These are phyloP conservation scores for Cyberlindnera xishuangbannaensis DNA, from an alignment of 805 yeast genomes.

Conservation along the genomic window DNA sequence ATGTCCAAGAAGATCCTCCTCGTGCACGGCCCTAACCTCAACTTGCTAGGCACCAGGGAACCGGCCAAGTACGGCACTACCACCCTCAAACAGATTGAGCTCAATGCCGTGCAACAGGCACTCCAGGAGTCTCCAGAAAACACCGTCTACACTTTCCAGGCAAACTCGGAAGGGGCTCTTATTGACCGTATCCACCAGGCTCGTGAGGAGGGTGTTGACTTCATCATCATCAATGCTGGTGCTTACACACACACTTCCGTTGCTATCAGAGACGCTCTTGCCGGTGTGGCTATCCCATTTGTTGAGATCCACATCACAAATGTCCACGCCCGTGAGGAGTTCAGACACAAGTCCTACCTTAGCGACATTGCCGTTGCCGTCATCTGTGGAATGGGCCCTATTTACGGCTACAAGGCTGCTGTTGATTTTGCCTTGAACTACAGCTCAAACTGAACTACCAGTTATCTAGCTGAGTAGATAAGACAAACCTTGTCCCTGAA, in stretches of 20 bases:
- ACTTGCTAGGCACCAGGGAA: conserved; percentile 42
- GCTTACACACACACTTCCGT: conserved; percentile 49
- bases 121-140: conserved; percentile 23
- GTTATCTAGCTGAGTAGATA: neutral
- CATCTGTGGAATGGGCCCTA: conserved; percentile 25
- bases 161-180: conserved; percentile 41
- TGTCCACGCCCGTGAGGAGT: conserved; percentile 45
- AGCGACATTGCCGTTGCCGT: conserved; percentile 45
- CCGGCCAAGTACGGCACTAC: conserved; percentile 48
- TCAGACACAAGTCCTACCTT: conserved; percentile 43
- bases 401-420: conserved; percentile 26
- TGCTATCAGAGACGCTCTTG: conserved; percentile 44
- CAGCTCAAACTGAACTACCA: neutral
- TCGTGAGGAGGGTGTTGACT: conserved; percentile 29
- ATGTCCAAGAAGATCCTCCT: conserved; percentile 31
- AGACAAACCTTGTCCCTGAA: neutral
- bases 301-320: conserved; percentile 47
- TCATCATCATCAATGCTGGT: conserved; percentile 46
- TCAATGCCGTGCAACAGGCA: conserved; percentile 28
- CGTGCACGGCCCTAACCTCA: conserved; percentile 45
- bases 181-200: conserved; percentile 45
- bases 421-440: conserved; percentile 25
- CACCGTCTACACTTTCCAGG: conserved; percentile 33
- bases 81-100: conserved; percentile 37
- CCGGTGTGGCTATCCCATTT: conserved; percentile 44